Evolutionary conservation across 179 eudicot species (phyloP), one percentile per base, ranked within the genome.

Genomic region (Beta macrorhiza): DNA sequence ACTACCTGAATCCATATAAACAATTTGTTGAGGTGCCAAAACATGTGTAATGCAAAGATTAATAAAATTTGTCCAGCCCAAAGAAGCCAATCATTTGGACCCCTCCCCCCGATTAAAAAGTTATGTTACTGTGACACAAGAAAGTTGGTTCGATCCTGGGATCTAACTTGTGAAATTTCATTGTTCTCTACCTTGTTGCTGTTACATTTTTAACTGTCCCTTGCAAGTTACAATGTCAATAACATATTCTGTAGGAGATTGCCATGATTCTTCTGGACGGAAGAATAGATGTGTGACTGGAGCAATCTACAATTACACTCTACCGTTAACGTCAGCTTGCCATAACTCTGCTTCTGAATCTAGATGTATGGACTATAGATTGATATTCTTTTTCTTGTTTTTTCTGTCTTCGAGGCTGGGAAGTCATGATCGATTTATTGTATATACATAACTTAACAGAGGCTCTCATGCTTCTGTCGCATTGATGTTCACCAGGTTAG

Each of bases 401-500:
- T 25, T 25, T 25, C 25, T 25, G 25, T 25, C 25, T 25, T 25
- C 25, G 25, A 25, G 25, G 25, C 25, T 25, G 25, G 25, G 25
- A 25, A 25, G 25, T 25, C 25, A 25, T 25, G 25, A 25, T 25
- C 25, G 25, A 25, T 25, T 25, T 25, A 25, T 25, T 25, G 25
- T 25, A 25, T 25, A 25, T 25, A 25, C 25, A 25, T 25, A 25
- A 25, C 25, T 25, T 25, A 25, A 25, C 25, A 25, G 25, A 25
- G 25, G 25, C 25, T 25, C 25, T 25, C 25, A 25, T 25, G 25
- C 25, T 25, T 74, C 62, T 25, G 83, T 82, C 91, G 91, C 89
- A 72, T 87, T 74, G 19, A 97, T 88, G 89, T 94, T 81, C 99
- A 97, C 84, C 99, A 97, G 97, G 99, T 94, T 69, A 81, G 88